These are phyloP conservation scores for Amanita subjunquillea DNA, from an alignment of 768 basidiomycete species.

Conservation along the genomic window DNA sequence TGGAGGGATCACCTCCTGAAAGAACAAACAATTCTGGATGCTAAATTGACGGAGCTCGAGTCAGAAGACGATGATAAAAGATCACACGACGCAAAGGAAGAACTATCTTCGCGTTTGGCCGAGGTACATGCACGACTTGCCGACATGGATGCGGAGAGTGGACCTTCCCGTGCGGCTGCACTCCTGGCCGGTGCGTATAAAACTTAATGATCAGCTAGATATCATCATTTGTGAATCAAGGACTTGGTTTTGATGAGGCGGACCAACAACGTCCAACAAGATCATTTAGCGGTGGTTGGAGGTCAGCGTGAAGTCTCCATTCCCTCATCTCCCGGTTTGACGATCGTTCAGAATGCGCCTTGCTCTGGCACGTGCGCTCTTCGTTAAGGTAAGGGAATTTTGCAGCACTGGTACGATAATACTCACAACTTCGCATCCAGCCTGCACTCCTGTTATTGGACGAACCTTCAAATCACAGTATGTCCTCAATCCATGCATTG, in stretches of 20 bases:
- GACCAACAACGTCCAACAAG: slow-evolving; percentile 80
- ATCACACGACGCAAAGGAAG: slow-evolving; percentile 80
- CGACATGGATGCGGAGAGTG: slow-evolving; percentile 99
- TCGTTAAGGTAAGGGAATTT: slow-evolving; percentile 63
- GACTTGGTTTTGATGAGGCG: slow-evolving; percentile 82
- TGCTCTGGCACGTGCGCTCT: slow-evolving; percentile 88
- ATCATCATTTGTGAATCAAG: slow-evolving; percentile 21
- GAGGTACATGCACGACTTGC: slow-evolving; percentile 86
- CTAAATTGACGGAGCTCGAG: slow-evolving; percentile 63
- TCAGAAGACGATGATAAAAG: slow-evolving; percentile 66
- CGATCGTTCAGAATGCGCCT: slow-evolving; percentile 70
- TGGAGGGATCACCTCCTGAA: slow-evolving; percentile 90
- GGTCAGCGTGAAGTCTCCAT: slow-evolving; percentile 29
- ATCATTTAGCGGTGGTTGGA: slow-evolving; percentile 95
- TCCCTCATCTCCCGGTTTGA: not conserved
- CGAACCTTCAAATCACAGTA: slow-evolving; percentile 96
- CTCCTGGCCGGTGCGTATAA: slow-evolving; percentile 63
- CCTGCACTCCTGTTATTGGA: slow-evolving; percentile 63
- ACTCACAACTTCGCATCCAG: not conserved
- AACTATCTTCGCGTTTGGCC: slow-evolving; percentile 66
- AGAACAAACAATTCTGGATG: slow-evolving; percentile 74
- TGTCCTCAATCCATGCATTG: slow-evolving; percentile 13
- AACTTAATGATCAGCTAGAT: not conserved
- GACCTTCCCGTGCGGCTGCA: slow-evolving; percentile 86
- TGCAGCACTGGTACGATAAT: not conserved